Base-by-base conservation (phyloP, 768 basidiomycete species). In the Lactarius deliciosus region DNA sequence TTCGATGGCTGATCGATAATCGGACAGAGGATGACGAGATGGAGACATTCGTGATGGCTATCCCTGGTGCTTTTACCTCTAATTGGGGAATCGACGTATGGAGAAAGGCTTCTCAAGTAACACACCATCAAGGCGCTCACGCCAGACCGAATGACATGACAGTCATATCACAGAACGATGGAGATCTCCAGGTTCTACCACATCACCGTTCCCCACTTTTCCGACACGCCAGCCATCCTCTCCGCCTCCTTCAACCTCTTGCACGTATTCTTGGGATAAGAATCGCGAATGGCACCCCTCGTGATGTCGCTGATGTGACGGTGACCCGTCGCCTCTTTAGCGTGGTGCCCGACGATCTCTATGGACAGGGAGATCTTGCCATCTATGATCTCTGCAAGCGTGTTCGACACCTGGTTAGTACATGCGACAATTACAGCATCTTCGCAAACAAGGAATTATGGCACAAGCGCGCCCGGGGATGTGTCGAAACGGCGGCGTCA, bases 1-100 rank as follows among this genome's bases (percentile, higher is more conserved):
- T 62, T 1, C 54, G 3, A 36, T 62, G 61, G 61, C 34, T 62
- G 4, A n/a, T 62, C 18, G 18, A 62, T n/a, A 54, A 54, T 6
- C 9, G 47, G 15, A 62, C 47, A n/a, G 47, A 54, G n/a, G 47
- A 54, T 11, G 50, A 30, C 22, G 61, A 62, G 61, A 50, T 62
- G 50, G 61, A 62, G 7, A 20, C 47, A 41, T 38, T 62, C 43
- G 61, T 43, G 15, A 25, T 41, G 38, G 47, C 34, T n/a, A 62
- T 62, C 18, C 47, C 50, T 2, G 47, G 61, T 11, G 32, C 45
- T 18, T 40, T 62, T 25, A 47, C 47, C 10, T 47, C 47, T n/a
- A n/a, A 47, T 5, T 47, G 47, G 47, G 47, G 47, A 22, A 47
- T 47, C 10, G 47, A 47, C 47, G 47, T 47, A 47, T 47, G 47